Evolutionary conservation across 1,139 yeast genomes (phyloP), one percentile per base, ranked within the genome.

Genomic region (Zygosaccharomyces pseudobailii): DNA sequence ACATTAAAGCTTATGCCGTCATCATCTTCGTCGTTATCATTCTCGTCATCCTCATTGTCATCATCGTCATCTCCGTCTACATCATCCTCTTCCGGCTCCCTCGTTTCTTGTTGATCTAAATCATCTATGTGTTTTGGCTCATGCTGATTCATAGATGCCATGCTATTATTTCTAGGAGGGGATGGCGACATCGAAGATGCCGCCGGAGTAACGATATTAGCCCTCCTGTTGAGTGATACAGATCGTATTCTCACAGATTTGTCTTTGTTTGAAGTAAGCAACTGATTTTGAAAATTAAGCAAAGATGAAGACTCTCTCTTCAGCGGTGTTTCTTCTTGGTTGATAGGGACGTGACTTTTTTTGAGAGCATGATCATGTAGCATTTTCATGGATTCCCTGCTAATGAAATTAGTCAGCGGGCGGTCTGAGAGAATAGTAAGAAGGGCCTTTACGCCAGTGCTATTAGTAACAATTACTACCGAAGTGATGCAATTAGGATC

Each of bases 381-480:
- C 31, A 63, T 60, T 33, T 62, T 57, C 32, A 64, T 53, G 2
- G 68, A 63, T 32, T 61, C 62, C 39, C 62, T 56, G 3, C 62
- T 52, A 8, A 65, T 54, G 35, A 55, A 60, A 33, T 58, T 55
- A 7, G 65, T 57, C 37, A 65, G 46, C 1, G 69, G 67, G 42
- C 58, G 57, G 47, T 65, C 69, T 1, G 66, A 61, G 27, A 65
- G 43, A 10, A 65, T 59, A 2, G 69, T 65, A 40, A 65, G 48
- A 40, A 65, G 51, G 3, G 69, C 69, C 45, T 60, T 63, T 8
- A 65, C 62, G 20, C 69, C 69, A 2, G 67, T 63, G 42, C 55
- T 58, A 41, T 65, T 64, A 9, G 68, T 63, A 3, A 65, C 53
- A 2, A 65, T 57, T 17, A 61, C 52, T 3, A 65, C 61, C 4